Base-by-base conservation (phyloP, 192 early-diverging fungal species). In the Gaertneriomyces sp. region DNA sequence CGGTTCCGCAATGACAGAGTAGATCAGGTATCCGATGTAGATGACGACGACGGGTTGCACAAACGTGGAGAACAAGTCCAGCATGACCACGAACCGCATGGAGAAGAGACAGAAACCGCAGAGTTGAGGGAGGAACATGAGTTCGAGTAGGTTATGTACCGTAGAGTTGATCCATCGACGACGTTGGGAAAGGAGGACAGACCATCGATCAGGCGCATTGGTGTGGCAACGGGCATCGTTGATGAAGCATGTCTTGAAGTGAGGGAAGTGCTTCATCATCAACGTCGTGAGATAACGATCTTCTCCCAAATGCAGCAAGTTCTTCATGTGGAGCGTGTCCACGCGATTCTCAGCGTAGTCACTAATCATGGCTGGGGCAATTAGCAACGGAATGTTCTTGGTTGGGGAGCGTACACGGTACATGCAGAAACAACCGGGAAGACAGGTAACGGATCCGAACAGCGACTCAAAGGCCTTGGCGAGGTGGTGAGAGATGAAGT, bases 91-190 rank as follows among this genome's bases (percentile, higher is more conserved):
- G 74, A 98, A 97, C n/a, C 96, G 87, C 94, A 98, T 96, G 39
- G 93, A 96, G 85, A 98, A 97, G 82, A 93, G 97, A 78, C 93
- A 96, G 88, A 95, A 98, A 38, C 98, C 96, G 64, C 98, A 98
- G 40, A 98, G 87, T 61, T 97, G 94, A 17, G 91, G 90, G 64
- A 99, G 77, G 66, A 93, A 87, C 38, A 94, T 74, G 46, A 99
- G 80, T 74, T 99, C 97, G 69, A 96, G 86, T 71, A 98, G 79
- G 72, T 99, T 99, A 83, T 99, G 97, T 7, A 99, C 91, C 4
- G 97, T 99, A 45, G 95, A 97, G 81, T 99, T 99, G 71, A 99
- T 99, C 97, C 97, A 99, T 68, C 97, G 90, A 78, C 97, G 93
- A 61, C 97, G 90, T 75, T 99, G 97, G 5, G 97, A 99, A 33